phyloP scores from a whole-genome alignment of 202 grass and related monocot genomes.

The Schoenoplectus tabernaemontani region DNA sequence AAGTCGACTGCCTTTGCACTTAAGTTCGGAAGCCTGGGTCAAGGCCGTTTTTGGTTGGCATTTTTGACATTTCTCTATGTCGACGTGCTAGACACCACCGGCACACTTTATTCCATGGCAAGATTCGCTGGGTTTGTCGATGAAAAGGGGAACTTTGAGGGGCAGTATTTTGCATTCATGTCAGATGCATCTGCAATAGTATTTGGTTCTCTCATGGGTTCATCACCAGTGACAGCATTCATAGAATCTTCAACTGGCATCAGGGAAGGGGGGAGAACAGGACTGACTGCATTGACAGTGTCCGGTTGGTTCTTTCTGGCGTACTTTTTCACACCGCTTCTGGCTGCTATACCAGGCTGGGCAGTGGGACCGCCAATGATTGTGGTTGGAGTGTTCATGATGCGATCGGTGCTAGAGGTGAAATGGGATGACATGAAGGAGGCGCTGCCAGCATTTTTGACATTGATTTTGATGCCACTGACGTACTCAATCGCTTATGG shows the following conservation, averaged over 20 bases:
- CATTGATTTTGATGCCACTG: constrained; percentile 36
- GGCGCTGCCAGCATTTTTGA: constrained; percentile 38
- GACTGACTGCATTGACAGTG: constrained; percentile 33
- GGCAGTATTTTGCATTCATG: constrained; percentile 37
- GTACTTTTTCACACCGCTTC: constrained; percentile 33
- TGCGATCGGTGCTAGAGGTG: constrained; percentile 31
- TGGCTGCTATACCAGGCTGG: constrained; percentile 35
- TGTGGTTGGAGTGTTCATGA: constrained; percentile 44
- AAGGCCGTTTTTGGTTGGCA: constrained; percentile 26
- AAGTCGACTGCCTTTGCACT: constrained; percentile 26
- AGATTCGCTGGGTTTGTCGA: constrained; percentile 33
- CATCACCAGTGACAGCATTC: constrained; percentile 38
- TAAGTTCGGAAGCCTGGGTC: constrained; percentile 26
- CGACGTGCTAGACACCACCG: constrained; percentile 43
- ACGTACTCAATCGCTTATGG: constrained; percentile 43
- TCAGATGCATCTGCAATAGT: constrained; percentile 34
- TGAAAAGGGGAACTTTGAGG: constrained; percentile 34
- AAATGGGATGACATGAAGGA: constrained; percentile 37
- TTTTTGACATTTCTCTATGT: constrained; percentile 36
- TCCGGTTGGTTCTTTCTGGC: constrained; percentile 24
- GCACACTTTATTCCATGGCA: constrained; percentile 42
- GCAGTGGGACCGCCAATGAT: constrained; percentile 42
- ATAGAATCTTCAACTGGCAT: constrained; percentile 39
- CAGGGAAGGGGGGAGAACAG: constrained; percentile 35
- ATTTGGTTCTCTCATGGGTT: constrained; percentile 28